These are phyloP conservation scores for Colletotrichum sp. DNA, from an alignment of 2,329 filamentous ascomycete genomes.

Conservation along the genomic window DNA sequence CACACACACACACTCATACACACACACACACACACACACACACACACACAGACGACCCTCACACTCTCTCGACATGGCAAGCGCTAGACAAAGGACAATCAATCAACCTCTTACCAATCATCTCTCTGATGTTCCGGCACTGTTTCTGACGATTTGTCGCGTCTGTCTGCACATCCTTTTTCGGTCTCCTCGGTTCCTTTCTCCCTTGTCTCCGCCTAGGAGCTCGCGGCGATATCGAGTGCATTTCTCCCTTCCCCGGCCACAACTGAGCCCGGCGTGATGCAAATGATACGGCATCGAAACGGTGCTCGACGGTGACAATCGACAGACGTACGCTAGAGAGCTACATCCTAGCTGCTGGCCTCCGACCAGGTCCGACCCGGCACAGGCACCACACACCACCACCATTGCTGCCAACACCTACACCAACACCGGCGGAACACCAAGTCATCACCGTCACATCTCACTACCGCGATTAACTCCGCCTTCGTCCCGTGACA, in stretches of 20 bases:
- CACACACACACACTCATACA: neutral
- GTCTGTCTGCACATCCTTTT: neutral
- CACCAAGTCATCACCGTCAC: slow-evolving; percentile 1
- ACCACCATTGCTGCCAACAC: neutral
- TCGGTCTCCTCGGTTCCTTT: neutral
- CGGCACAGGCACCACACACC: neutral
- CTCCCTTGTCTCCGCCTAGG: neutral
- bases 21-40: no score
- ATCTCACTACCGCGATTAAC: neutral
- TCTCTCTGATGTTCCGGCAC: neutral
- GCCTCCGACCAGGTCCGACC: neutral
- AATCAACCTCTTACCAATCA: neutral
- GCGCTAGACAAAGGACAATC: neutral
- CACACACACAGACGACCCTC: neutral
- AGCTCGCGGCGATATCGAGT: neutral
- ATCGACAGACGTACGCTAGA: neutral
- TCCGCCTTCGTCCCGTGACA: slow-evolving; percentile 5
- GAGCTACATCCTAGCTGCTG: neutral
- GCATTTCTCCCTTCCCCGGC: neutral
- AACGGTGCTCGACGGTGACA: neutral
- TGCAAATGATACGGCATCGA: neutral
- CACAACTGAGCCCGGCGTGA: neutral
- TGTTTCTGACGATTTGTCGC: neutral
- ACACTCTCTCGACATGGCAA: neutral
- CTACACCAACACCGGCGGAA: neutral